A percentile compares a stretch with the other conserved stretches of the same genome.
Conservation (phyloP, 192 early-diverging fungal genomes). For the Backusella sp. region DNA sequence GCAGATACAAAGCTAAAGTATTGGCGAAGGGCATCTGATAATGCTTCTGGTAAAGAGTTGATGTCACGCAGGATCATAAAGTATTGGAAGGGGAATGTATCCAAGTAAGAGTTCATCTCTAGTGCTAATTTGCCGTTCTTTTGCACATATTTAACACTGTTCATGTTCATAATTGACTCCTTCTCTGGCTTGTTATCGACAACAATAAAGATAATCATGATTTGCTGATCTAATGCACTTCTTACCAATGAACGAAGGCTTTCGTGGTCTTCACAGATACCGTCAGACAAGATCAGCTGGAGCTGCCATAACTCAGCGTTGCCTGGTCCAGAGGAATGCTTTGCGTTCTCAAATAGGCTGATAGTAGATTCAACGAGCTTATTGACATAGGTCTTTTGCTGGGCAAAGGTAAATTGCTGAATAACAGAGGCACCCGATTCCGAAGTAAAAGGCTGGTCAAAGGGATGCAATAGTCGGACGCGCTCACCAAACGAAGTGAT, state of each 20-base stretch:
- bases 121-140: constrained; percentile 61
- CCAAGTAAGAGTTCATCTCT: constrained; percentile 82
- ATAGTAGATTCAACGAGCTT: constrained; percentile 86
- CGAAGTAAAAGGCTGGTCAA: constrained; percentile 86
- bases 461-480: constrained; percentile 88
- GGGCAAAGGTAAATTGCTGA: constrained; percentile 88
- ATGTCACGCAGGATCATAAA: constrained; percentile 91
- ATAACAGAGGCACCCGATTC: constrained; percentile 91
- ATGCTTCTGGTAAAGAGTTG: constrained; percentile 80
- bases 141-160: constrained; percentile 79
- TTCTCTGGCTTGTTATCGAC: constrained; percentile 81
- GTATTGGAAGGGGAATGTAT: constrained; percentile 98
- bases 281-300: constrained; percentile 95
- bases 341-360: constrained; percentile 73
- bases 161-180: constrained; percentile 89
- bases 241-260: constrained; percentile 81
- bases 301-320: constrained; percentile 91
- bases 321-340: constrained; percentile 41
- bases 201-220: constrained; percentile 97
- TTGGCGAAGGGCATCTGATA: constrained; percentile 93
- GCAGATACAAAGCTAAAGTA: constrained; percentile 85
- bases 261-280: constrained; percentile 94
- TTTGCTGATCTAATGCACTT: constrained; percentile 75
- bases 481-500: constrained; percentile 91
- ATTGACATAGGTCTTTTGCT: constrained; percentile 86